A percentile compares a stretch with the other conserved stretches of the same genome.
Evolutionary conservation across 2,329 filamentous ascomycete genomes (phyloP).

Genomic region (Tolypocladium guangdongense): DNA sequence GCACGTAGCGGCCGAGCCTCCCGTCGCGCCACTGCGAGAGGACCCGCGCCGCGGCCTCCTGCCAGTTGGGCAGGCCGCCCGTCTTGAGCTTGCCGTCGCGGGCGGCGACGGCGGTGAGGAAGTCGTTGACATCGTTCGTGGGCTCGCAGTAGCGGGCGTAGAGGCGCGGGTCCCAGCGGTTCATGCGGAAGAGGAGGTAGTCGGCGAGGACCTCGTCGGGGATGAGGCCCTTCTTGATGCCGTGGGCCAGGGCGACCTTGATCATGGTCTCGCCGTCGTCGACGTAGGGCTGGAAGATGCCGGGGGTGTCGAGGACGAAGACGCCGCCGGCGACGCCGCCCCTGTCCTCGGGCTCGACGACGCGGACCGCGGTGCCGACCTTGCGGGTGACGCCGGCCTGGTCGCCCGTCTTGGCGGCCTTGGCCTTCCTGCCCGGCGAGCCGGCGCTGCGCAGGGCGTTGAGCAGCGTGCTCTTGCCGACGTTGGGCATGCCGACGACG

Average conservation of each 20-base stretch:
- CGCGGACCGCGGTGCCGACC: conserved; percentile 71
- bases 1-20: conserved; percentile 60
- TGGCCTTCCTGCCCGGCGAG: conserved; percentile 34
- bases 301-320: conserved; percentile 84
- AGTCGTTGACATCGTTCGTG: conserved; percentile 71
- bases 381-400: conserved; percentile 87
- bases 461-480: conserved; percentile 90
- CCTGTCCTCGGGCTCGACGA: conserved; percentile 37
- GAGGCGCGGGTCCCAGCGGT: conserved; percentile 48
- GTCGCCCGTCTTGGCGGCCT: conserved; percentile 71
- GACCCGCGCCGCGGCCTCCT: conserved; percentile 67
- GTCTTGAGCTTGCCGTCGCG: conserved; percentile 67
- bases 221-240: conserved; percentile 82
- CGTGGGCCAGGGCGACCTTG: conserved; percentile 83
- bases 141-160: conserved; percentile 56
- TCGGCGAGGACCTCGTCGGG: conserved; percentile 70
- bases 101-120: conserved; percentile 60
- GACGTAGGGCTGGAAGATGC: conserved; percentile 91
- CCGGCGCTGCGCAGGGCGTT: conserved; percentile 70
- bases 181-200: conserved; percentile 80
- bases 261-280: conserved; percentile 80
- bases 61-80: conserved; percentile 59
- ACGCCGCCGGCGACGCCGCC: conserved; percentile 47
- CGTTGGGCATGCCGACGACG: conserved; percentile 95
- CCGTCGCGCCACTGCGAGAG: conserved; percentile 76